A percentile compares a stretch with the other conserved stretches of the same genome.
Conservation (phyloP, 2,329 filamentous ascomycete genomes). For the Chrysosphaeria jannelii region DNA sequence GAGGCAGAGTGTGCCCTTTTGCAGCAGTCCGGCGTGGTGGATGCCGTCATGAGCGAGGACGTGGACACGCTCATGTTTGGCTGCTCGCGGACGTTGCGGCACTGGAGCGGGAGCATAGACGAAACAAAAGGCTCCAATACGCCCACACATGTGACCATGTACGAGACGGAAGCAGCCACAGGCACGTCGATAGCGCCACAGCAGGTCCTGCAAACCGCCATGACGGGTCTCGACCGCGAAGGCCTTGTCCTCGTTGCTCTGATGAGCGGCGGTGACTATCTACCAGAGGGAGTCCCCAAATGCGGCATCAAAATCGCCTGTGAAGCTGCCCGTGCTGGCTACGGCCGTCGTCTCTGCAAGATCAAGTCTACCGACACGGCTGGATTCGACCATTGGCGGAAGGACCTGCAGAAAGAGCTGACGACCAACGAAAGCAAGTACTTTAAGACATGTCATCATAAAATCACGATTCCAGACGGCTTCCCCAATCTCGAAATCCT, state of each 20-base stretch:
- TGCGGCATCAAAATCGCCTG: slow-evolving; percentile 73
- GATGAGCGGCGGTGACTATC: slow-evolving; percentile 87
- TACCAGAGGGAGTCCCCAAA: slow-evolving; percentile 60
- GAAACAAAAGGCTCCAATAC: slow-evolving; percentile 31
- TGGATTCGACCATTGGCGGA: slow-evolving; percentile 38
- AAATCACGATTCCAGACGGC: slow-evolving; percentile 41
- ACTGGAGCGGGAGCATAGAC: slow-evolving; percentile 39
- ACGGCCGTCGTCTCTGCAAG: slow-evolving; percentile 43
- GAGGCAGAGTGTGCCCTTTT: slow-evolving; percentile 85
- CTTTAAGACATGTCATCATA: slow-evolving; percentile 49
- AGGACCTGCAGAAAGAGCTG: slow-evolving; percentile 42
- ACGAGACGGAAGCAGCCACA: slow-evolving; percentile 17
- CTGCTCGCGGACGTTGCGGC: slow-evolving; percentile 45
- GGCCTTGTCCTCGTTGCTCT: slow-evolving; percentile 86
- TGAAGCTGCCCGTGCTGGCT: slow-evolving; percentile 69
- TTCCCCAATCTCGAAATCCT: slow-evolving; percentile 62
- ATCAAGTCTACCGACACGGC: slow-evolving; percentile 26
- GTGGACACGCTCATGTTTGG: slow-evolving; percentile 97
- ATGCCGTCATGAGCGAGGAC: slow-evolving; percentile 86
- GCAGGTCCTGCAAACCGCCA: slow-evolving; percentile 4
- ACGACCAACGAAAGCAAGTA: slow-evolving; percentile 55
- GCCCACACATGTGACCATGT: slow-evolving; percentile 64
- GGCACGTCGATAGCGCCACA: slow-evolving; percentile 1
- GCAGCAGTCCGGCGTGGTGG: slow-evolving; percentile 55
- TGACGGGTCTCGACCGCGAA: slow-evolving; percentile 40